phyloP scores from a whole-genome alignment of 495 filamentous ascomycete genomes.

The Podospora anserina region DNA sequence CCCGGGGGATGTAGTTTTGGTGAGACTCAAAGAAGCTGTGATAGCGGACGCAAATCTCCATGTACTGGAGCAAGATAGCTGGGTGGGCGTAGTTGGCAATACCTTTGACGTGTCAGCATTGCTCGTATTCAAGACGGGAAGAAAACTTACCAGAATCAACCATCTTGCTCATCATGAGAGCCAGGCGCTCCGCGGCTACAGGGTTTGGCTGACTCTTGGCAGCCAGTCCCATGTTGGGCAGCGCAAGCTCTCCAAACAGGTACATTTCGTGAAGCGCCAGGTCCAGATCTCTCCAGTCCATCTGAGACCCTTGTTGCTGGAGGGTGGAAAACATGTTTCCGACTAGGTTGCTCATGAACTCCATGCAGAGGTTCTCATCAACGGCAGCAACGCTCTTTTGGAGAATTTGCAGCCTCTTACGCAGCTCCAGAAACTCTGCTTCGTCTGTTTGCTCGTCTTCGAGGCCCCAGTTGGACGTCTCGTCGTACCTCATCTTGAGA shows the following conservation, averaged over 20 bases:
- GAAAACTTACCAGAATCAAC: constrained; percentile 73
- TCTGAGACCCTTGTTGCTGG: constrained; percentile 61
- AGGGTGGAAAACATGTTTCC: constrained; percentile 75
- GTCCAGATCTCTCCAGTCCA: constrained; percentile 95
- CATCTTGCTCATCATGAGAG: constrained; percentile 91
- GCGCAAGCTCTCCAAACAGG: constrained; percentile 87
- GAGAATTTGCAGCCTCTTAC: constrained; percentile 80
- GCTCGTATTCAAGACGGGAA: background rate
- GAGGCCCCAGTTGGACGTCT: constrained; percentile 88
- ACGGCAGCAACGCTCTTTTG: constrained; percentile 87
- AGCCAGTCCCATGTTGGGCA: constrained; percentile 79
- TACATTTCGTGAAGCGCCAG: constrained; percentile 96
- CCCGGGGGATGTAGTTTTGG: constrained; percentile 70
- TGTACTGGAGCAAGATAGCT: constrained; percentile 88
- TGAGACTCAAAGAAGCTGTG: constrained; percentile 87
- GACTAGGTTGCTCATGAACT: constrained; percentile 79
- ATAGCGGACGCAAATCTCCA: constrained; percentile 96
- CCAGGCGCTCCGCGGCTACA: constrained; percentile 68
- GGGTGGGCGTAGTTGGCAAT: constrained; percentile 85
- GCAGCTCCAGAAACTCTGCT: constrained; percentile 94
- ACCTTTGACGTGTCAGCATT: constrained; percentile 46
- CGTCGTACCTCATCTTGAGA: constrained; percentile 93
- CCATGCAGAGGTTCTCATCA: constrained; percentile 79
- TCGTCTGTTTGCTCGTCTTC: constrained; percentile 95
- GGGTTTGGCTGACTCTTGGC: constrained; percentile 74